Percentiles rank a stretch among this genome's conserved stretches.
Evolutionary conservation across 139 green algal genomes (phyloP).

Genomic region (Chlamydomonas asymmetrica): DNA sequence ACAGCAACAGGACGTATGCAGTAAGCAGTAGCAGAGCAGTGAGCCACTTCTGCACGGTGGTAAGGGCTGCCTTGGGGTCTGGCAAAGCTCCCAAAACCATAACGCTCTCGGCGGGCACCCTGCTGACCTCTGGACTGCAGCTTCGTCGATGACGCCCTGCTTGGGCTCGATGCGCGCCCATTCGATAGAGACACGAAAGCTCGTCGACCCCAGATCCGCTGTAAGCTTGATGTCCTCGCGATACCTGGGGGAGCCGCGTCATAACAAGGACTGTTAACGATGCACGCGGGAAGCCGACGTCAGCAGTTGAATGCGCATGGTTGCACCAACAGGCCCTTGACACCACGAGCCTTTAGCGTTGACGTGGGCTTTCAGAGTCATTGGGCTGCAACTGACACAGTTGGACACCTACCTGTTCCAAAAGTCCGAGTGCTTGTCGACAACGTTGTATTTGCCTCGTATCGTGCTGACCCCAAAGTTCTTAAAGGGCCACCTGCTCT

Average conservation of each 20-base stretch:
- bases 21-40: too few relatives aligned
- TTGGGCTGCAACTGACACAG: not conserved
- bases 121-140: constrained; percentile 62
- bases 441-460: constrained; percentile 28
- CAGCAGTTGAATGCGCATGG: not conserved
- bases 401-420: constrained; percentile 57
- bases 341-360: not conserved
- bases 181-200: constrained; percentile 82
- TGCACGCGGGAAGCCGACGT: not conserved
- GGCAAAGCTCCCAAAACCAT: not conserved
- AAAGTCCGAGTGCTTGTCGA: constrained; percentile 63
- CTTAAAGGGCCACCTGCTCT: constrained; percentile 41
- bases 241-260: constrained; percentile 32
- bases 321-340: not conserved
- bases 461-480: constrained; percentile 29
- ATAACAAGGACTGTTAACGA: not conserved
- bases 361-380: not conserved
- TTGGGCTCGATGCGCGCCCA: constrained; percentile 76
- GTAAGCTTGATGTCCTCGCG: constrained; percentile 63
- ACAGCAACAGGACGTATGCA: too few relatives aligned
- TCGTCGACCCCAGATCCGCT: constrained; percentile 58
- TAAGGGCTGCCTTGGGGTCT: too few relatives aligned
- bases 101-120: too few relatives aligned
- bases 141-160: constrained; percentile 57
- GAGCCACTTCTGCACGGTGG: too few relatives aligned